Base-by-base conservation (phyloP, 1,139 yeast species). In the Meyerozyma guilliermondii region DNA sequence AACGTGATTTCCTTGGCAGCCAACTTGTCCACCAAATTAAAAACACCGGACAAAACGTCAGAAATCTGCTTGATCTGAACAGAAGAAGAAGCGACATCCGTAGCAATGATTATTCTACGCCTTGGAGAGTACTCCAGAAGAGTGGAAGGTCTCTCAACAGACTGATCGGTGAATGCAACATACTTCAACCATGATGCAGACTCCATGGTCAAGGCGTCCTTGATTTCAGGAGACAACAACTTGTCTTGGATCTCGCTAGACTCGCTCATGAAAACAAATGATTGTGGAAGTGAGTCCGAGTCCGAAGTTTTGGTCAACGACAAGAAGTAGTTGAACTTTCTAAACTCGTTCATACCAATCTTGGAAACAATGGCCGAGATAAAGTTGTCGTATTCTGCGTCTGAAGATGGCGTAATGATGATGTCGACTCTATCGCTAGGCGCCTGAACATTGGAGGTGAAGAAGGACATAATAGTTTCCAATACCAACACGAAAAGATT, bases 191-290 rank as follows among this genome's bases (percentile, higher is more conserved):
- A 66, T 8, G 72, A 61, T 37, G 80, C 78, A 44, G 83, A 67
- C 44, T 72, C 71, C 48, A 86, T 60, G 27, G 78, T 69, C 44
- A 75, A 76, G 31, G 71, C 63, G 37, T 80, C 65, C 45, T 73
- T 77, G 45, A 80, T 72, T 46, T 72, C 73, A 7, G 55, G 55
- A 40, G 80, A 72, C 50, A 76, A 72, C 45, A 85, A 66, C 50
- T 78, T 70, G 7, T 82, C 88, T 54, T 83, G 88, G 64, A 87
- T 73, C 60, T 91, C 98, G 47, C 81, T 76, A 45, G 80, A 80
- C 70, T 92, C 98, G 54, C 87, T 75, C 98, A 92, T 91, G 66
- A 81, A 87, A 18, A 89, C 96, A 59, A 77, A 85, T 45, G 85
- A 79, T 42, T 67, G 58, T 39, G 97, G 96, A 54, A 91, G 70